Evolutionary conservation across 805 yeast genomes (phyloP).

Genomic region (Danielia reshetovae): DNA sequence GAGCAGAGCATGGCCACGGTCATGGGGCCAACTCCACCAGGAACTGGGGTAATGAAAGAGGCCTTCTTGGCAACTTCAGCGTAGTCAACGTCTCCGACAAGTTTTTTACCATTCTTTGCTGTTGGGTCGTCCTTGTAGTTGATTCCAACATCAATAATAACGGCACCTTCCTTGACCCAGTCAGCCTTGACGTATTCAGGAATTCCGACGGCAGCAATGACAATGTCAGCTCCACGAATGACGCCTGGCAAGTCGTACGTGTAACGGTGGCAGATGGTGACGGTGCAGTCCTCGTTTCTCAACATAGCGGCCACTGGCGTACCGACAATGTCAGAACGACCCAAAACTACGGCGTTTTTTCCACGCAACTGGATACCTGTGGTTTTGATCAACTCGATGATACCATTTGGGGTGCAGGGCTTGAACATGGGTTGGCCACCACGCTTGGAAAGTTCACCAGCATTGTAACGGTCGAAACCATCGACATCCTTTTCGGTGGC

Average conservation of each 20-base stretch:
- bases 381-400: slow-evolving; percentile 72
- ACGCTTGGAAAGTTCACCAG: slow-evolving; percentile 85
- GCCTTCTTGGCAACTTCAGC: slow-evolving; percentile 61
- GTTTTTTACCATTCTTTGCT: slow-evolving; percentile 71
- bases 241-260: slow-evolving; percentile 55
- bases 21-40: slow-evolving; percentile 99
- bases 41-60: slow-evolving; percentile 85
- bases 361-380: slow-evolving; percentile 70
- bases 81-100: slow-evolving; percentile 95
- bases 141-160: slow-evolving; percentile 93
- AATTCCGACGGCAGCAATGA: slow-evolving; percentile 88
- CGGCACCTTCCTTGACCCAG: slow-evolving; percentile 80
- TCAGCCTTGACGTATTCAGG: slow-evolving; percentile 83
- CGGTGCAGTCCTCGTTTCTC: slow-evolving; percentile 79
- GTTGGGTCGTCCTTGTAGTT: slow-evolving; percentile 76
- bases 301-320: slow-evolving; percentile 85
- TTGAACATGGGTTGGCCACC: slow-evolving; percentile 78
- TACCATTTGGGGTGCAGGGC: slow-evolving; percentile 96
- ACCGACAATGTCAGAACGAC: slow-evolving; percentile 95
- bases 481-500: slow-evolving; percentile 84
- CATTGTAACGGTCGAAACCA: slow-evolving; percentile 85
- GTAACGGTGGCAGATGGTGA: slow-evolving; percentile 78
- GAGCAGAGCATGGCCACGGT: slow-evolving; percentile 93
- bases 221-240: slow-evolving; percentile 73
- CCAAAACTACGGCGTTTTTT: slow-evolving; percentile 83